These are phyloP conservation scores for Geotrichum europaeum DNA, from an alignment of 1,139 yeast species.

Conservation along the genomic window DNA sequence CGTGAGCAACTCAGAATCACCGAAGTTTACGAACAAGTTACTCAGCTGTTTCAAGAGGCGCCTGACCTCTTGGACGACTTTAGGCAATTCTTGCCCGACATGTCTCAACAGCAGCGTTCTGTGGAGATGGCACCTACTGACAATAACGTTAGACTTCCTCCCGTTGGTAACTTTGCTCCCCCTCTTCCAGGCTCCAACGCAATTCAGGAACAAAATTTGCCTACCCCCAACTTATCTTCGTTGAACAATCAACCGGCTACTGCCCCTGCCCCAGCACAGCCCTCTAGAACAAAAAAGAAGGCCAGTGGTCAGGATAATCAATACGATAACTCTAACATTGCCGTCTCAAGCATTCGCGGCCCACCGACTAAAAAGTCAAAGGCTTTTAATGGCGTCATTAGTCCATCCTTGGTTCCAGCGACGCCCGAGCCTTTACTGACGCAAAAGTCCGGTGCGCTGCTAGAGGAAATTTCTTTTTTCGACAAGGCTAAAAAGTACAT, in stretches of 20 bases:
- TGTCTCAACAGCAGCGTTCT: conserved; percentile 37
- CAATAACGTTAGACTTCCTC: conserved; percentile 60
- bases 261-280: neutral
- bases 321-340: conserved; percentile 30
- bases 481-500: conserved; percentile 88
- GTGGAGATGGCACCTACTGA: conserved; percentile 14
- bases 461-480: conserved; percentile 83
- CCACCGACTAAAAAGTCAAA: conserved; percentile 17
- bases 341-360: conserved; percentile 37
- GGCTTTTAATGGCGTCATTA: conserved; percentile 24
- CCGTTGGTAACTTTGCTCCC: conserved; percentile 92
- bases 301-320: conserved; percentile 6
- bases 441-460: conserved; percentile 42
- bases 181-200: conserved; percentile 34
- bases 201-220: neutral
- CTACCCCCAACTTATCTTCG: neutral
- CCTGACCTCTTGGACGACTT: conserved; percentile 94
- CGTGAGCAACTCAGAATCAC: conserved; percentile 92
- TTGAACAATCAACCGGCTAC: conserved; percentile 1
- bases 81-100: conserved; percentile 90
- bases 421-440: conserved; percentile 67
- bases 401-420: conserved; percentile 76
- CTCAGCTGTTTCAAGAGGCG: conserved; percentile 80
- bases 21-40: conserved; percentile 91
- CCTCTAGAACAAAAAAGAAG: conserved; percentile 19